Base-by-base conservation (phyloP, 2,329 filamentous ascomycete species). In the Fusarium citri region DNA sequence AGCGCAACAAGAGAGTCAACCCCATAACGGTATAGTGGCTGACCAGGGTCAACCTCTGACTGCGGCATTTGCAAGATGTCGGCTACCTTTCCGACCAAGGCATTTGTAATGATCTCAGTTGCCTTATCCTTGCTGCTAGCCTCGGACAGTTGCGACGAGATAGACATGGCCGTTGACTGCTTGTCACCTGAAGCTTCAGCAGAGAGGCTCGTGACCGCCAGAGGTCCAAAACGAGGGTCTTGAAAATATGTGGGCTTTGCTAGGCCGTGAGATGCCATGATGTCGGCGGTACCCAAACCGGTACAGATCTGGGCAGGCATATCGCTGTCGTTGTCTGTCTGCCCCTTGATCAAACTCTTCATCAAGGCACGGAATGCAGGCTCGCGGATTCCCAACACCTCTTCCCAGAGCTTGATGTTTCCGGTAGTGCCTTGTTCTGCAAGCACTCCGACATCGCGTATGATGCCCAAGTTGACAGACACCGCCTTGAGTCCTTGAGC, bases 1-100 rank as follows among this genome's bases (percentile, higher is more conserved):
- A 55, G 26, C 5, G 51, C 51, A 22, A 55, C 51, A 15, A 55
- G 51, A 46, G 40, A 46, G n/a, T 55, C 51, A 20, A 55, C 51
- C 4, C 51, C 51, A 23, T 55, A 55, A 1, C 40, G 45, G 31
- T 30, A 46, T 28, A 55, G 22, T 10, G 51, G 51, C 12, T 55
- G 43, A 14, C 28, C 51, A 12, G 51, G 43, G 15, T 55, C 51
- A 26, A 55, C 45, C 5, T 47, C 51, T 5, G 22, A 22, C 6
- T 47, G 26, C 20, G 51, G 51, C 41, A 55, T 55, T 42, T 42
- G 40, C 20, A 42, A 42, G 40, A 42, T 42, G 40, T 42, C 40
- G 20, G 40, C 40, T 22, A 42, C 40, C 6, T 42, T 42, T 42
- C 40, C 40, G 40, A 42, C 20, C 40, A 42, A 42, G 20, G 40